A percentile compares a stretch with the other conserved stretches of the same genome.
These are phyloP conservation scores for Aspergillus pseudonomiae DNA, from an alignment of 2,329 filamentous ascomycete genomes.

Conservation along the genomic window DNA sequence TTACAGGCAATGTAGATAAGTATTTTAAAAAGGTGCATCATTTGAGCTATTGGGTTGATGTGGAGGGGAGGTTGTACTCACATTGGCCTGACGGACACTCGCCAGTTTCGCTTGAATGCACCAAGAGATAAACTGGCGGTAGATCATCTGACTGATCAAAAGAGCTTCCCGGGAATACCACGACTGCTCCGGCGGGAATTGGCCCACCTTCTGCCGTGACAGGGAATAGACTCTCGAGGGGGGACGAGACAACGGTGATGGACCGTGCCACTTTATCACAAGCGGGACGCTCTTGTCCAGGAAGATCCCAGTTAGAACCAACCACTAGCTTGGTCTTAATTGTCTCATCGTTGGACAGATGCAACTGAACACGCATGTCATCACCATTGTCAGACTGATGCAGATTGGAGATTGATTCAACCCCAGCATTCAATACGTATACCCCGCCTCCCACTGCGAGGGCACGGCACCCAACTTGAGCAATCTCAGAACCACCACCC, in stretches of 20 bases:
- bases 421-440: slow-evolving; percentile 79
- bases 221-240: slow-evolving; percentile 69
- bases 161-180: slow-evolving; percentile 42
- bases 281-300: slow-evolving; percentile 20
- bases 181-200: slow-evolving; percentile 66
- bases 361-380: slow-evolving; percentile 29
- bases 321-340: slow-evolving; percentile 42
- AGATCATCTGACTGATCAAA: slow-evolving; percentile 32
- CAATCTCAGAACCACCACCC: slow-evolving; percentile 85
- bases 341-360: slow-evolving; percentile 41
- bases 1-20: slow-evolving; percentile 99
- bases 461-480: slow-evolving; percentile 88
- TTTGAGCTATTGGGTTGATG: slow-evolving; percentile 48
- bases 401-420: slow-evolving; percentile 45
- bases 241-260: slow-evolving; percentile 70
- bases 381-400: slow-evolving; percentile 17
- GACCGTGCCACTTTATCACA: slow-evolving; percentile 57
- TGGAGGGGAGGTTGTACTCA: slow-evolving; percentile 60
- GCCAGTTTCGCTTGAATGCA: slow-evolving; percentile 87
- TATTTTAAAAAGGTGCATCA: slow-evolving; percentile 76
- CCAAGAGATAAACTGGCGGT: slow-evolving; percentile 62
- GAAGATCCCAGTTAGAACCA: slow-evolving; percentile 43
- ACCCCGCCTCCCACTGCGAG: slow-evolving; percentile 87
- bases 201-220: slow-evolving; percentile 73
- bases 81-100: slow-evolving; percentile 88